phyloP scores from a whole-genome alignment of 2,329 filamentous ascomycete genomes.

The Cordyceps cicadae region DNA sequence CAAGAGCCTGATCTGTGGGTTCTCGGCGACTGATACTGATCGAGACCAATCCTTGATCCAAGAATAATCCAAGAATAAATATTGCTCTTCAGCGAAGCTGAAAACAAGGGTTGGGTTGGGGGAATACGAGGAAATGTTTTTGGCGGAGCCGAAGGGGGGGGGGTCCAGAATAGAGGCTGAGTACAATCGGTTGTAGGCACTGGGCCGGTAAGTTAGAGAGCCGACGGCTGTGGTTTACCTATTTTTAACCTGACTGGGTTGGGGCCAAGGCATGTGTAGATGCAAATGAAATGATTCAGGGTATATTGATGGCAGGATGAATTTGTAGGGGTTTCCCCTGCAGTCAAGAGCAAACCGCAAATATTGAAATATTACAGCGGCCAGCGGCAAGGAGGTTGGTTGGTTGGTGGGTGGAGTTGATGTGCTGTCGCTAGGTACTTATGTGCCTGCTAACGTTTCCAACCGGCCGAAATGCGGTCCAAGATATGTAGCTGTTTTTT shows the following conservation, averaged over 20 bases:
- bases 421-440: too few relatives aligned
- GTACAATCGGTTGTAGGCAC: background rate
- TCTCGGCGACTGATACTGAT: background rate
- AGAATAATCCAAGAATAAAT: constrained; percentile 6
- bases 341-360: too few relatives aligned
- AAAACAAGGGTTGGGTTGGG: background rate
- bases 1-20: background rate
- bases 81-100: background rate
- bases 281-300: background rate
- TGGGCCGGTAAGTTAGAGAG: background rate
- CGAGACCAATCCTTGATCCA: background rate
- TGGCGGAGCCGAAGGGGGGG: background rate
- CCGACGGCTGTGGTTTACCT: background rate
- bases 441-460: too few relatives aligned
- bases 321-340: background rate
- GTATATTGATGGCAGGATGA: background rate
- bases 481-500: too few relatives aligned
- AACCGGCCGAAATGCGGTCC: too few relatives aligned
- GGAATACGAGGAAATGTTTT: constrained; percentile 1
- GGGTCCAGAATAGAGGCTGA: background rate
- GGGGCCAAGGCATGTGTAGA: background rate
- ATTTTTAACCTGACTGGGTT: background rate
- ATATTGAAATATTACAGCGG: too few relatives aligned
- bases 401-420: too few relatives aligned
- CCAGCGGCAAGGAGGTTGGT: too few relatives aligned